Base-by-base conservation (phyloP, 345 rosid genomes). In the Moringa oleifera region DNA sequence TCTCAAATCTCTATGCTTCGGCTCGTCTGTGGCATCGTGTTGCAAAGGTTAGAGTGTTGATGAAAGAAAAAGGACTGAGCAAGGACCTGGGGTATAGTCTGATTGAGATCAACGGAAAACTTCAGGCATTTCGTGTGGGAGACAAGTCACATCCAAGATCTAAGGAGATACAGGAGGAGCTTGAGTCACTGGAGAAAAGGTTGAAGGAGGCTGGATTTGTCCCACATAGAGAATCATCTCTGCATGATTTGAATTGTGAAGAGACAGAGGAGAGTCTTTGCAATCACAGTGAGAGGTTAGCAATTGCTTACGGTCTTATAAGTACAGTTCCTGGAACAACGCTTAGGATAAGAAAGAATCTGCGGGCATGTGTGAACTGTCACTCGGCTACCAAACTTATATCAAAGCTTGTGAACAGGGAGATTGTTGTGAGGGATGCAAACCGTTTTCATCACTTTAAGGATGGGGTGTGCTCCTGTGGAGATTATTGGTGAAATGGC, bases 1-100 rank as follows among this genome's bases (percentile, higher is more conserved):
- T 88, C 23, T 84, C 96, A 19, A 84, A 88, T 68, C 81, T 88
- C 57, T 88, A 88, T 66, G 96, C 96, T 53, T 79, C 85, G 36
- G 75, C 78, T 1, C 67, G 74, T 53, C 55, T 89, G 70, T 84
- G 92, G 90, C 81, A 77, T 70, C 63, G 41, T 25, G 83, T 86
- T 57, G 75, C 77, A 46, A 82, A 77, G 72, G 15, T 86, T 37
- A 71, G 88, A 5, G 69, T 80, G 47, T 54, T 64, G 77, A 88
- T 86, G 90, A 86, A 51, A 69, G 81, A 75, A 73, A 82, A 71
- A 69, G 87, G 92, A 17, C 62, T 86, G 54, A 68, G 31, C 25
- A 84, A 89, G 69, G 86, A 89, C 58, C 76, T 86, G 12, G 84
- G 87, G 1, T 78, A 77, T 59, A 84, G 92, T 68, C 62, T 73